Percentiles rank a stretch among this genome's conserved stretches.
These are phyloP conservation scores for Saccharomycopsis fibuligera DNA, from an alignment of 805 yeast genomes.

Conservation along the genomic window DNA sequence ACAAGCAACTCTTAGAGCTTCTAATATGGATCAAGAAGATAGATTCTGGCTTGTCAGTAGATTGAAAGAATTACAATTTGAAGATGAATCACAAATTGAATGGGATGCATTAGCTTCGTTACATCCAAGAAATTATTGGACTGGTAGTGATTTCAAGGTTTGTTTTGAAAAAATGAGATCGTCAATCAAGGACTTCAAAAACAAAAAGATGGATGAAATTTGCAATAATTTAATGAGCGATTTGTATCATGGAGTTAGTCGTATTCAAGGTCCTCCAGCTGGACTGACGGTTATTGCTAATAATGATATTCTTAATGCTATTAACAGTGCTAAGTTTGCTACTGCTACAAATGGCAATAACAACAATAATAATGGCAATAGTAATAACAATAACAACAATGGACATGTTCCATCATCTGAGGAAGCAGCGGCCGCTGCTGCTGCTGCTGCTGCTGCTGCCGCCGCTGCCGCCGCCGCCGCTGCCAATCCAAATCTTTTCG, in stretches of 20 bases:
- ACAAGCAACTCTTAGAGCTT: constrained; percentile 41
- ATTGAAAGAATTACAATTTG: constrained; percentile 32
- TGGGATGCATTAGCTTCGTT: constrained; percentile 50
- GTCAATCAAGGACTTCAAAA: constrained; percentile 42
- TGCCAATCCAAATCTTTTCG: not conserved
- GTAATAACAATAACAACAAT: not conserved
- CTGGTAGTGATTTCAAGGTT: constrained; percentile 52
- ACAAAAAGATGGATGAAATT: constrained; percentile 31
- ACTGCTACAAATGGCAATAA: not conserved
- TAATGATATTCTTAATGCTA: too few species aligned
- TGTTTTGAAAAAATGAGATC: constrained; percentile 57
- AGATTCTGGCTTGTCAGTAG: constrained; percentile 44
- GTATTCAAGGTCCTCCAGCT: too few species aligned
- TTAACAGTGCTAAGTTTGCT: not conserved
- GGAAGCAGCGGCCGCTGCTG: constrained; percentile 1
- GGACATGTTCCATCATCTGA: not conserved
- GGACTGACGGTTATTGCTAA: too few species aligned
- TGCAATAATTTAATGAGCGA: constrained; percentile 26
- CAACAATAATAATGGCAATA: not conserved
- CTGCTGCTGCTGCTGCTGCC: constrained; percentile 8
- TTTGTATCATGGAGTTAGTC: constrained; percentile 3
- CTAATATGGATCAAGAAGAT: constrained; percentile 40
- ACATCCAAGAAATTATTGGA: constrained; percentile 44
- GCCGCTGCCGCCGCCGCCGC: constrained; percentile 11
- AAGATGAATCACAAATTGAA: constrained; percentile 39